A percentile compares a stretch with the other conserved stretches of the same genome.
Evolutionary conservation across 2,329 filamentous ascomycete species (phyloP).

Genomic region (Paracamarosporium sp.): DNA sequence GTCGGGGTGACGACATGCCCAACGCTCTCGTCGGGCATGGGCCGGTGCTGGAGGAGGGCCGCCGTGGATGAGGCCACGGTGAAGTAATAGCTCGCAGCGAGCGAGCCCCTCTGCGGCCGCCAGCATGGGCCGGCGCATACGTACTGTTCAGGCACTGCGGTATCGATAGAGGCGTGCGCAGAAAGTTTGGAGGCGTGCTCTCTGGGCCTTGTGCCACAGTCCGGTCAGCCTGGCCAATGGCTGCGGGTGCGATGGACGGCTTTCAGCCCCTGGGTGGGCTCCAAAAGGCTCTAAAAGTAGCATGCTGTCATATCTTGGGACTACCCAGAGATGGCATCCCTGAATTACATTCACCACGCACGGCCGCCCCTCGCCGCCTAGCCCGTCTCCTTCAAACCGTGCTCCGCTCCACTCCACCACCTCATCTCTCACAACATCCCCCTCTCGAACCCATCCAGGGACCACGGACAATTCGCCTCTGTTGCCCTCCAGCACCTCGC

Average conservation of each 20-base stretch:
- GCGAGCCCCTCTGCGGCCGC: not conserved
- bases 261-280: not conserved
- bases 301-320: slow-evolving; percentile 40
- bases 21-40: not conserved
- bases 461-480: slow-evolving; percentile 21
- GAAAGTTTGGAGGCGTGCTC: slow-evolving; percentile 10
- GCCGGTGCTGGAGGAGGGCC: not conserved
- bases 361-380: slow-evolving; percentile 26
- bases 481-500: slow-evolving; percentile 12
- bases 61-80: not conserved
- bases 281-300: slow-evolving; percentile 37
- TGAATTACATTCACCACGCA: slow-evolving; percentile 45
- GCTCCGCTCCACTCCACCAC: slow-evolving; percentile 15
- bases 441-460: slow-evolving; percentile 23
- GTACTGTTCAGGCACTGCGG: slow-evolving; percentile 5
- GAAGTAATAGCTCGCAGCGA: not conserved
- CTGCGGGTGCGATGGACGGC: slow-evolving; percentile 8
- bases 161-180: not conserved
- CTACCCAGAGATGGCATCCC: slow-evolving; percentile 31
- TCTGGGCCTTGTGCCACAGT: slow-evolving; percentile 10
- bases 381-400: slow-evolving; percentile 21
- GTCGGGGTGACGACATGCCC: slow-evolving; percentile 5
- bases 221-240: slow-evolving; percentile 12
- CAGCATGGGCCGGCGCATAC: slow-evolving; percentile 2
- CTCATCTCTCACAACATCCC: slow-evolving; percentile 8